Conservation (phyloP, 2,329 filamentous ascomycete species). For the Neobulgaria alba region DNA sequence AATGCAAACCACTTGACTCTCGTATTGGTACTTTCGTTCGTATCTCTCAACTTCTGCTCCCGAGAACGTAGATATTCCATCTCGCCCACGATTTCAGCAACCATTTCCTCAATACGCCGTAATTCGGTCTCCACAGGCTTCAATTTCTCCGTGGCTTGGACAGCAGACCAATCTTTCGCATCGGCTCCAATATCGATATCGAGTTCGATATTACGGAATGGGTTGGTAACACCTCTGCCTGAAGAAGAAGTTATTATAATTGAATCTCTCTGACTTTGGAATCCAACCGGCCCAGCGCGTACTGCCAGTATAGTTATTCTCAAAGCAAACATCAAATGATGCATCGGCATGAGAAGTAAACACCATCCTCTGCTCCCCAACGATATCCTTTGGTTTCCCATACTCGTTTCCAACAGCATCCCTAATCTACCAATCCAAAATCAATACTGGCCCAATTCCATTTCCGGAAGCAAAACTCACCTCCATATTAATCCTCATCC, state of each 20-base stretch:
- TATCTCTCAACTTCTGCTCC: constrained; percentile 94
- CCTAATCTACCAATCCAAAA: constrained; percentile 57
- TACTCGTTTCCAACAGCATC: constrained; percentile 96
- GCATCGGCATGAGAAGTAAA: constrained; percentile 91
- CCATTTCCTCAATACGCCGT: constrained; percentile 83
- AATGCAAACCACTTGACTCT: constrained; percentile 98
- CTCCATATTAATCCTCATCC: constrained; percentile 88
- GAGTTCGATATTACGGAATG: constrained; percentile 54
- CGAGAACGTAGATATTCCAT: constrained; percentile 90
- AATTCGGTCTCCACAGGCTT: constrained; percentile 95
- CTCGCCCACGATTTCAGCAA: constrained; percentile 79
- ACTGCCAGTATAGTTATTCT: constrained; percentile 70
- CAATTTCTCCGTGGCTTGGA: constrained; percentile 93
- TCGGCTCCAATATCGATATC: constrained; percentile 31
- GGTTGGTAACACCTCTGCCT: constrained; percentile 21
- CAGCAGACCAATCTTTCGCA: constrained; percentile 95
- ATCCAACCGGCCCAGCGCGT: constrained; percentile 32
- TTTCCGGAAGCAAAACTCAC: constrained; percentile 42
- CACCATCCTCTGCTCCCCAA: constrained; percentile 72
- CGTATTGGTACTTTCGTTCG: constrained; percentile 98
- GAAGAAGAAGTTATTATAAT: constrained; percentile 4
- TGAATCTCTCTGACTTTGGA: not conserved
- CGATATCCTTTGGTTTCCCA: constrained; percentile 80
- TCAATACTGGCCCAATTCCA: constrained; percentile 6
- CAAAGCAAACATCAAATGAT: constrained; percentile 93